These are phyloP conservation scores for Mycena polygramma DNA, from an alignment of 768 basidiomycete species.

Conservation along the genomic window DNA sequence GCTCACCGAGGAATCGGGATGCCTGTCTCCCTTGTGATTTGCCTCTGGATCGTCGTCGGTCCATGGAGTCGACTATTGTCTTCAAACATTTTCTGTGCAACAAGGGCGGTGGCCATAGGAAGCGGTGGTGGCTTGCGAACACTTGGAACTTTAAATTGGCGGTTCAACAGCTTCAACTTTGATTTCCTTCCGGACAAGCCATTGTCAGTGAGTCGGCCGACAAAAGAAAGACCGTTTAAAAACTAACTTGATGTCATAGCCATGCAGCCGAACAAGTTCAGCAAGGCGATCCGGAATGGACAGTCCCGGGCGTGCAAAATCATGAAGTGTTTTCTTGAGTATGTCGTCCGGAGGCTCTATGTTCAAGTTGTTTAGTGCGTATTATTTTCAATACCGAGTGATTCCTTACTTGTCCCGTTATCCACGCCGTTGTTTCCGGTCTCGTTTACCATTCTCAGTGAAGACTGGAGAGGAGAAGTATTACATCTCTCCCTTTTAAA, in stretches of 20 bases:
- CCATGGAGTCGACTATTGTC: neutral
- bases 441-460: constrained; percentile 6
- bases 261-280: constrained; percentile 3
- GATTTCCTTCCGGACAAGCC: neutral
- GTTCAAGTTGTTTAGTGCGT: neutral
- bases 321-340: constrained; percentile 12
- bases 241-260: constrained; percentile 13
- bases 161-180: constrained; percentile 16
- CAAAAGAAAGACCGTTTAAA: no score
- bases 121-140: constrained; percentile 13
- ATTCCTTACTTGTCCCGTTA: constrained; percentile 17
- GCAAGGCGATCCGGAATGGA: neutral
- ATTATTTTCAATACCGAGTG: neutral
- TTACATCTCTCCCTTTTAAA: no score
- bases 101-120: neutral
- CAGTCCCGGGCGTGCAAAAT: constrained; percentile 5
- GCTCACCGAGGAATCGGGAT: constrained; percentile 5
- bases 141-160: constrained; percentile 8
- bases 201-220: neutral
- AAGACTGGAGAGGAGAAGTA: neutral
- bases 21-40: neutral
- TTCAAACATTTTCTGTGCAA: neutral
- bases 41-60: constrained; percentile 5
- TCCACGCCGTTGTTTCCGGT: constrained; percentile 5
- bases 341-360: constrained; percentile 9